Evolutionary conservation across 495 filamentous ascomycete species (phyloP).

Genomic region (Talaromyces nanjingensis): DNA sequence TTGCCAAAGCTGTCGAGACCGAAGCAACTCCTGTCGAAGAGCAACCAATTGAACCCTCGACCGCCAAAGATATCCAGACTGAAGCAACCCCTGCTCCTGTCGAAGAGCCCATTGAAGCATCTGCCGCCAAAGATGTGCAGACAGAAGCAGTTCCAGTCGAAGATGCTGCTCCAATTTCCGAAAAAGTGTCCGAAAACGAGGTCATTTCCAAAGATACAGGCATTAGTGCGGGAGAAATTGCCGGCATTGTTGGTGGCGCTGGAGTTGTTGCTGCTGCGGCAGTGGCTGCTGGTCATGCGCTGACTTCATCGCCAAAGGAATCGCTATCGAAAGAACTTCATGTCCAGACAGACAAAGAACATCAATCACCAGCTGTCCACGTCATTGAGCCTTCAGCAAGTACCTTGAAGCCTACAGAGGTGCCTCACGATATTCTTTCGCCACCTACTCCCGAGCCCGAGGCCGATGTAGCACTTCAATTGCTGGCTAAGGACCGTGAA

Average conservation of each 20-base stretch:
- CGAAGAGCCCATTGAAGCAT: not conserved
- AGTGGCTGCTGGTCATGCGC: constrained; percentile 8
- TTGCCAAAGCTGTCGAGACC: not conserved
- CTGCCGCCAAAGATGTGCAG: not conserved
- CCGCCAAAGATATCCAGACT: not conserved
- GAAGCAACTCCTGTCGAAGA: not conserved
- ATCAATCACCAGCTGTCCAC: constrained; percentile 10
- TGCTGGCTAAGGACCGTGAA: constrained; percentile 32
- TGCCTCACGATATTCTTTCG: constrained; percentile 8
- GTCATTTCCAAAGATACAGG: constrained; percentile 2
- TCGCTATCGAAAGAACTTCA: constrained; percentile 10
- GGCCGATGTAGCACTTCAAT: constrained; percentile 32
- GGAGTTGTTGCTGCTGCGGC: constrained; percentile 10
- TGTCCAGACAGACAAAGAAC: constrained; percentile 8
- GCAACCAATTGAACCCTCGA: not conserved
- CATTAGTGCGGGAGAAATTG: not conserved
- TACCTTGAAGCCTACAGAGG: constrained; percentile 11
- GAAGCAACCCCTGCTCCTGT: constrained; percentile 1
- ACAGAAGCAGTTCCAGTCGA: not conserved
- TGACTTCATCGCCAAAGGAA: constrained; percentile 13
- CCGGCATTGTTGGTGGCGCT: constrained; percentile 9
- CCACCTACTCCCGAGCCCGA: constrained; percentile 20
- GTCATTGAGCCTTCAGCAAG: constrained; percentile 12
- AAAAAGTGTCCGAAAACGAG: not conserved
- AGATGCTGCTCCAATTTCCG: constrained; percentile 8